Evolutionary conservation across 2,329 filamentous ascomycete species (phyloP).

Genomic region (Penicillium polonicum): DNA sequence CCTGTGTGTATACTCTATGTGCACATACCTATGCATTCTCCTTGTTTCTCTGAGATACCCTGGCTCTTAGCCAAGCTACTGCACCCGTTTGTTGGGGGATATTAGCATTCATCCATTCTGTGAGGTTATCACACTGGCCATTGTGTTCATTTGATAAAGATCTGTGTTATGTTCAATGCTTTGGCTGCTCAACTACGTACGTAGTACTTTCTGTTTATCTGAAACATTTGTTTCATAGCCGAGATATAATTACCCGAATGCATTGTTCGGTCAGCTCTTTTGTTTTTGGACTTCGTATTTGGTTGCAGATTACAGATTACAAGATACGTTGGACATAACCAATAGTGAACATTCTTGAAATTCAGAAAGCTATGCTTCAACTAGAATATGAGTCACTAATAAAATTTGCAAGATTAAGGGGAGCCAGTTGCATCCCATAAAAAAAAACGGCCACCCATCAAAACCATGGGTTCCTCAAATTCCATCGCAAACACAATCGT

Average conservation of each 20-base stretch:
- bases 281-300: background rate
- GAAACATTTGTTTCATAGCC: background rate
- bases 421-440: constrained; percentile 6
- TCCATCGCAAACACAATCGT: background rate
- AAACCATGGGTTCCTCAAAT: background rate
- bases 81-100: background rate
- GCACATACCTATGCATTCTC: constrained; percentile 9
- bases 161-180: background rate
- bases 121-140: background rate
- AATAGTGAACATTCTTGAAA: constrained; percentile 3
- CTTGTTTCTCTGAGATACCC: constrained; percentile 14
- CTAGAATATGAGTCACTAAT: constrained; percentile 9
- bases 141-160: background rate
- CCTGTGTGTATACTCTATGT: constrained; percentile 7
- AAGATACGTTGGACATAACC: background rate
- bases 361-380: constrained; percentile 9
- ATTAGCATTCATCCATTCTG: constrained; percentile 1
- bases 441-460: background rate
- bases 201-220: background rate
- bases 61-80: constrained; percentile 4
- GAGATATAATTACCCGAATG: background rate
- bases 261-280: background rate
- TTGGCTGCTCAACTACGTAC: background rate
- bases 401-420: constrained; percentile 10
- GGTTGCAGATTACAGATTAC: background rate